Base-by-base conservation (phyloP, 768 basidiomycete species). In the Postia placenta region DNA sequence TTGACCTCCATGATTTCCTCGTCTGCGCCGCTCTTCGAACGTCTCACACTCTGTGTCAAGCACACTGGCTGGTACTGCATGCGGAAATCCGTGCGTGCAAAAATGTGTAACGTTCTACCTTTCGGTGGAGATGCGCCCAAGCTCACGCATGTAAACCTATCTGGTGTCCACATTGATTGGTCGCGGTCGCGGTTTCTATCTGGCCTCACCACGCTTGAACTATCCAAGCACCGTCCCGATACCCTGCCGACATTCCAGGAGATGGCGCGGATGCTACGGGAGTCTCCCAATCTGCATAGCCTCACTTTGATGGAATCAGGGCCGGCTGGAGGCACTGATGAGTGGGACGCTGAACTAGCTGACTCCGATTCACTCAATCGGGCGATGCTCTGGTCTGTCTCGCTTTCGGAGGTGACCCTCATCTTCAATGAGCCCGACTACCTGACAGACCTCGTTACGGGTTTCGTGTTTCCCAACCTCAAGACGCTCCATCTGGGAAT, bases 141-240 rank as follows among this genome's bases (percentile, higher is more conserved):
- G 7, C 67, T 89, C 12, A 66, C 61, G 17, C 57, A 65, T 3
- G 63, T 79, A 27, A 66, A 68, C 6, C 67, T 89, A 22, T 85
- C 81, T 79, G 85, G 84, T 33, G 80, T 87, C 3, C 85, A 85
- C 52, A 62, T 88, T 27, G 74, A 81, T 48, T 89, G 87, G 87
- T 68, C 73, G 25, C 66, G 69, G 27, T 67, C 72, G 7, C 15
- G 9, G 15, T 70, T 78, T 54, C 67, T 84, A 19, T 51, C 57
- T 14, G 71, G 69, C 15, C 66, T 88, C 25, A 59, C 54, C 22
- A 71, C 76, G 14, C 60, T 88, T 19, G 76, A 83, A 56, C 67
- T 88, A 36, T 75, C 79, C 0, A 85, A 75, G 64, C 85, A 85
- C 55, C 63, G 73, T 5, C 69, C 73, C 24, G 78, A 84, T 56